Evolutionary conservation across 192 early-diverging fungal genomes (phyloP).

Genomic region (Linnemannia hyalina): DNA sequence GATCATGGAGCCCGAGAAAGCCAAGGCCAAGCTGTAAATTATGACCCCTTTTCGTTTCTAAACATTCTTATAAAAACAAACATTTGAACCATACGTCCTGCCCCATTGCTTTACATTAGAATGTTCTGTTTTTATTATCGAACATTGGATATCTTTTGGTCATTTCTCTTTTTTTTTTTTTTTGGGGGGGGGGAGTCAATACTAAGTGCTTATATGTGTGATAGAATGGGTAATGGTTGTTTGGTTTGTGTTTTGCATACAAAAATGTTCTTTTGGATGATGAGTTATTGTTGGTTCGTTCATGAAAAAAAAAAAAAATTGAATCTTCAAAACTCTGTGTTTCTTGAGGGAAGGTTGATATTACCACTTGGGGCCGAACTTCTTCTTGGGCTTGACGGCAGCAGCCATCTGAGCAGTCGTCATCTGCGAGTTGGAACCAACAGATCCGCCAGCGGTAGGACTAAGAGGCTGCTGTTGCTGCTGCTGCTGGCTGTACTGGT

Average conservation of each 20-base stretch:
- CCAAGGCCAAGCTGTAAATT: conserved; percentile 44
- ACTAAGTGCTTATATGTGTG: too few species aligned
- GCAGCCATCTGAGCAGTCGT: conserved; percentile 45
- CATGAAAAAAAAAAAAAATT: neutral
- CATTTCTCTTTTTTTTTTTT: too few species aligned
- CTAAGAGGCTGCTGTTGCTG: conserved; percentile 8
- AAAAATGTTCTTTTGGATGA: neutral
- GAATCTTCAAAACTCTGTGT: neutral
- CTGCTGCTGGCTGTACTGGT: conserved; percentile 15
- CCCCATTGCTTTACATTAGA: neutral
- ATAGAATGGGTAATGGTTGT: too few species aligned
- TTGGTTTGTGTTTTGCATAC: neutral
- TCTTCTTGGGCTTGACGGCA: conserved; percentile 46
- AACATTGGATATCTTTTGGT: too few species aligned
- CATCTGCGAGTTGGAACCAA: conserved; percentile 34
- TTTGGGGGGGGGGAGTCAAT: too few species aligned
- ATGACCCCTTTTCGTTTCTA: neutral
- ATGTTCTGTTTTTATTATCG: too few species aligned
- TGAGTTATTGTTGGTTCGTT: neutral
- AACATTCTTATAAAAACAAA: neutral
- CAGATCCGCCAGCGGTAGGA: conserved; percentile 1
- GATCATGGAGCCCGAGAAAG: conserved; percentile 50
- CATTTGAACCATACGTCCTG: too few species aligned
- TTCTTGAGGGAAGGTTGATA: neutral
- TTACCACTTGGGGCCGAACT: conserved; percentile 45